phyloP scores from a whole-genome alignment of 179 eudicot species.

The Heliamphora ciliata region DNA sequence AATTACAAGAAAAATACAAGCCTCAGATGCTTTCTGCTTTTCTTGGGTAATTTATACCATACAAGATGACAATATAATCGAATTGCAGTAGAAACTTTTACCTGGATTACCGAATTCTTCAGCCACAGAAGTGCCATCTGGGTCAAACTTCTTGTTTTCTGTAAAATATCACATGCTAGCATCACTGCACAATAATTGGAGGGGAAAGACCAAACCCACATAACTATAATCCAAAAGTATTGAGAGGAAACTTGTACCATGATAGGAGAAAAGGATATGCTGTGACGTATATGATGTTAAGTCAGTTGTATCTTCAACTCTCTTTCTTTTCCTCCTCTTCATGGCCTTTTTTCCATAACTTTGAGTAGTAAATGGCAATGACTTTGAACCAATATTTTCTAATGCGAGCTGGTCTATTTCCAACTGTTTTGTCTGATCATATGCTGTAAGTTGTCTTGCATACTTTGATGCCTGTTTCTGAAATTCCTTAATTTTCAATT shows the following conservation, averaged over 20 bases:
- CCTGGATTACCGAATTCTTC: slow-evolving; percentile 58
- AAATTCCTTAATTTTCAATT: slow-evolving; percentile 62
- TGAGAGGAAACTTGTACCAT: slow-evolving; percentile 35
- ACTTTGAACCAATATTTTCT: slow-evolving; percentile 46
- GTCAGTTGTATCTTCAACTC: slow-evolving; percentile 52
- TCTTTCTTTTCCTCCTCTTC: slow-evolving; percentile 69
- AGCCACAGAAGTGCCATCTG: slow-evolving; percentile 39
- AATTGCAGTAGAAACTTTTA: slow-evolving; percentile 24
- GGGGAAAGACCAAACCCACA: slow-evolving; percentile 4
- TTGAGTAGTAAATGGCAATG: slow-evolving; percentile 39
- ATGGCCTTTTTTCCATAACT: slow-evolving; percentile 36
- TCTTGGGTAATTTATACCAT: neutral
- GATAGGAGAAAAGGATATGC: slow-evolving; percentile 65
- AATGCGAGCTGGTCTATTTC: slow-evolving; percentile 36
- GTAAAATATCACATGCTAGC: slow-evolving; percentile 24
- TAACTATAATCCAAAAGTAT: neutral
- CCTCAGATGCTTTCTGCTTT: neutral
- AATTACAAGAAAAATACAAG: neutral
- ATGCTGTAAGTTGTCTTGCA: slow-evolving; percentile 38
- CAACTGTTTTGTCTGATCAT: slow-evolving; percentile 37
- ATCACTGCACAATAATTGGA: slow-evolving; percentile 6
- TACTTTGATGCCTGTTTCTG: slow-evolving; percentile 61
- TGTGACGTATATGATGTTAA: slow-evolving; percentile 47
- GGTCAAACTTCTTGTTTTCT: slow-evolving; percentile 66
- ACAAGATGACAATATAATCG: neutral